Evolutionary conservation across 2,329 filamentous ascomycete genomes (phyloP), one percentile per base, ranked within the genome.

Genomic region (Colletotrichum viniferum): DNA sequence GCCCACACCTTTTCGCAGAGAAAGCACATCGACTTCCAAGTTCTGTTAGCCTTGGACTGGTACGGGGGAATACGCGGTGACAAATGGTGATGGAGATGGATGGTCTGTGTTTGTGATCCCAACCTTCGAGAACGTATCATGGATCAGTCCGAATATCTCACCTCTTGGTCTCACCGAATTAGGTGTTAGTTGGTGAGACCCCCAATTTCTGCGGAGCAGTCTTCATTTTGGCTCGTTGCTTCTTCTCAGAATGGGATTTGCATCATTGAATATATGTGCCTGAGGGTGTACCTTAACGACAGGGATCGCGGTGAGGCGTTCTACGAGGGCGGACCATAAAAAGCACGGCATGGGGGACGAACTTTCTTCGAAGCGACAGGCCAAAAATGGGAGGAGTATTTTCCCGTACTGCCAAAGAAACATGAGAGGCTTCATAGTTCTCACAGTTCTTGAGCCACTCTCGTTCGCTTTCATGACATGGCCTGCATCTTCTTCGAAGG

Each of bases 391-490:
- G 43, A 10, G n/a, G 43, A 48, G 43, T 21, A 4, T 48, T n/a
- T 2, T 48, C 43, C 43, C 43, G 13, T 48, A 1, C n/a, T 48
- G 43, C n/a, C 9, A 21, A 21, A 48, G 5, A 48, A 1, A 48
- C 3, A 4, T 1, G 2, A 1, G 2, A 48, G 43, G 0, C 5
- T 48, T 21, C 12, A 2, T n/a, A 0, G 10, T 21, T 48, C 43
- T 48, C 10, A 21, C 5, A 0, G 5, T 0, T 48, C 43, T 12
- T 21, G 7, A 6, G 43, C 18, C 21, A 7, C 3, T n/a, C 18
- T 21, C 18, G 9, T 21, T 48, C 9, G 10, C 9, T 48, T 0
- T 4, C 2, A 48, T n/a, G 1, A 21, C 1, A 48, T n/a, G 43
- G 2, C 6, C 3, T 48, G 2, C 9, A 21, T 43, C 38, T 0